Percentiles rank a stretch among this genome's conserved stretches.
Evolutionary conservation across 805 yeast species (phyloP).

Genomic region (Candida silvatica): DNA sequence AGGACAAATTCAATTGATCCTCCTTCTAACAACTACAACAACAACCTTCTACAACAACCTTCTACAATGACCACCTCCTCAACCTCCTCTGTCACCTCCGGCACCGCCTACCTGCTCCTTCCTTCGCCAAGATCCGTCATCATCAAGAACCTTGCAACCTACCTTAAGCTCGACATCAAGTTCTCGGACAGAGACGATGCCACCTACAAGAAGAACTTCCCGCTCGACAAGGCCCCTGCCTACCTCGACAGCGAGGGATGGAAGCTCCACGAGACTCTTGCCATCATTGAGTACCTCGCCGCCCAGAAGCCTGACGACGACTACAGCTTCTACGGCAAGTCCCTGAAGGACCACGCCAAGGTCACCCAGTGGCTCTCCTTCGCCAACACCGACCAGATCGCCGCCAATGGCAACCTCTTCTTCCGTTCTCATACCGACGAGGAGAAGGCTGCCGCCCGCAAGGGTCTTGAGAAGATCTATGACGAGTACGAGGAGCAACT

Average conservation of each 20-base stretch:
- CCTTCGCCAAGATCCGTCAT: constrained; percentile 26
- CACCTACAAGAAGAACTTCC: constrained; percentile 43
- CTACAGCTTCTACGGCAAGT: constrained; percentile 40
- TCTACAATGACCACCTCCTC: too few relatives aligned
- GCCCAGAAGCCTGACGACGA: constrained; percentile 24
- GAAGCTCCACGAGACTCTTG: constrained; percentile 58
- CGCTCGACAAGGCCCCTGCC: constrained; percentile 56
- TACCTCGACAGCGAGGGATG: constrained; percentile 56
- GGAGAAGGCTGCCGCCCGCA: constrained; percentile 14
- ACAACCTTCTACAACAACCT: too few relatives aligned
- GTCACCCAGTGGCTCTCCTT: constrained; percentile 72
- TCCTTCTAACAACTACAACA: too few relatives aligned
- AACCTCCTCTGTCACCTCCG: too few relatives aligned
- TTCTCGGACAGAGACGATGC: constrained; percentile 30
- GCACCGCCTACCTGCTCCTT: constrained; percentile 10
- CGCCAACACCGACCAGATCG: constrained; percentile 48
- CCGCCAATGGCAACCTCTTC: too few relatives aligned
- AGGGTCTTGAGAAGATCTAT: constrained; percentile 4
- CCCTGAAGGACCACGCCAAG: constrained; percentile 48
- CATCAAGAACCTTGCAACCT: constrained; percentile 41
- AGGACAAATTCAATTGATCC: too few relatives aligned
- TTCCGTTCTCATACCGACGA: constrained; percentile 1
- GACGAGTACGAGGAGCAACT: constrained; percentile 25
- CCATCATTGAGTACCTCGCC: constrained; percentile 40
- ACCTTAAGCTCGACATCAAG: constrained; percentile 47